Conservation (phyloP, 306 rosid species). For the Trifolium fragiferum region DNA sequence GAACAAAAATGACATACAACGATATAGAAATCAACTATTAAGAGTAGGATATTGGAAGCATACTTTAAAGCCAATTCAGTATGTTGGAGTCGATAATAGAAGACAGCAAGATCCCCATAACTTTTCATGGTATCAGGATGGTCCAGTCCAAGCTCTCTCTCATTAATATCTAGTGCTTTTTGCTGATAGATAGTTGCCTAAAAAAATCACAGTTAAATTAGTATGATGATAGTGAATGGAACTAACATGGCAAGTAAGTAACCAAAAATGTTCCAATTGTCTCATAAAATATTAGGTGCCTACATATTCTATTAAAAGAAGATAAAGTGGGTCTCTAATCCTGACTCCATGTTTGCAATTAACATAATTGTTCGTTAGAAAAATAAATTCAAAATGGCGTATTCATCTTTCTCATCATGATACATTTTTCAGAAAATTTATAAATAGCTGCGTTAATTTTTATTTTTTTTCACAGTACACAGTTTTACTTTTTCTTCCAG, state of each 20-base stretch:
- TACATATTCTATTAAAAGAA: background rate
- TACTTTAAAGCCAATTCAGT: conserved; percentile 98
- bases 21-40: conserved; percentile 19
- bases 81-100: conserved; percentile 97
- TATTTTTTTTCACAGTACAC: too few relatives aligned
- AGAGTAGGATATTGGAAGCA: conserved; percentile 42
- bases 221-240: conserved; percentile 21
- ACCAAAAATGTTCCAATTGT: conserved; percentile 7
- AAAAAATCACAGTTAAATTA: conserved; percentile 35
- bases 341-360: too few relatives aligned
- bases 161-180: conserved; percentile 94
- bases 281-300: background rate
- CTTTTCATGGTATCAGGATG: conserved; percentile 99
- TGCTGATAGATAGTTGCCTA: conserved; percentile 99
- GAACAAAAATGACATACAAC: conserved; percentile 18
- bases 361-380: too few relatives aligned
- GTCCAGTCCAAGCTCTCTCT: conserved; percentile 98
- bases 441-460: too few relatives aligned
- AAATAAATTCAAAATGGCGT: too few relatives aligned
- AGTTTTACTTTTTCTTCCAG: too few relatives aligned
- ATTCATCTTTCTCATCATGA: too few relatives aligned
- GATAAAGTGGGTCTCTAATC: too few relatives aligned
- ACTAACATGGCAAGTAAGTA: conserved; percentile 10
- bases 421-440: too few relatives aligned
- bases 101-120: conserved; percentile 98